A percentile compares a stretch with the other conserved stretches of the same genome.
These are phyloP conservation scores for Bretziella fagacearum DNA, from an alignment of 2,329 filamentous ascomycete genomes.

Conservation along the genomic window DNA sequence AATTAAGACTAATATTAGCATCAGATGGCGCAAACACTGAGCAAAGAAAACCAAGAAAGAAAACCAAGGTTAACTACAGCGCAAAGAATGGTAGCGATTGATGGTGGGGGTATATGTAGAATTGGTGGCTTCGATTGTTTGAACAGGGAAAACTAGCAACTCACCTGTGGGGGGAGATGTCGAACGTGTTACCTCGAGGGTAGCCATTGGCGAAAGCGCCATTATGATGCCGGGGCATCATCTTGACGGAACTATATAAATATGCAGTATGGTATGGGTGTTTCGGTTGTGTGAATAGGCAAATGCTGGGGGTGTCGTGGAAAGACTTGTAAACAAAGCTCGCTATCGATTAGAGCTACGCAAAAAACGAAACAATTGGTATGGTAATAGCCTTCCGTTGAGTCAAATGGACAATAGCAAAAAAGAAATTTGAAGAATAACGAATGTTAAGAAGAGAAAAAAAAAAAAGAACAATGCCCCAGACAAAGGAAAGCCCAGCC, in stretches of 20 bases:
- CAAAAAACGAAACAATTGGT: too few relatives aligned
- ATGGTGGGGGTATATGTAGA: too few relatives aligned
- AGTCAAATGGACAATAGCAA: background rate
- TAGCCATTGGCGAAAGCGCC: constrained; percentile 71
- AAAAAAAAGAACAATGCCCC: background rate
- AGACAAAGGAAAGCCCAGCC: background rate
- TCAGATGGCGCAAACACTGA: background rate
- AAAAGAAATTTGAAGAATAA: constrained; percentile 2
- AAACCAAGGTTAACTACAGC: background rate
- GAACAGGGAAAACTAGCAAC: constrained; percentile 17
- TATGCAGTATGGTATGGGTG: too few relatives aligned
- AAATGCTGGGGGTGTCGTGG: too few relatives aligned
- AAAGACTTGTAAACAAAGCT: background rate
- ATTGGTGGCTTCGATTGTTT: background rate
- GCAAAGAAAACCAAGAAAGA: background rate
- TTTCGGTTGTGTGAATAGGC: too few relatives aligned
- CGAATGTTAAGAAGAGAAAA: constrained; percentile 1
- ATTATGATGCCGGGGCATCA: constrained; percentile 71
- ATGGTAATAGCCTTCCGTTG: too few relatives aligned
- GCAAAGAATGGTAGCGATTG: too few relatives aligned
- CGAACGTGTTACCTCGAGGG: constrained; percentile 60
- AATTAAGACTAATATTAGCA: background rate
- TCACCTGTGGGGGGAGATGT: constrained; percentile 79
- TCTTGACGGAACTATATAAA: too few relatives aligned
- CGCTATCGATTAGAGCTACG: too few relatives aligned